Evolutionary conservation across 805 yeast species (phyloP), one percentile per base, ranked within the genome.

Genomic region (Cyberlindnera japonica): DNA sequence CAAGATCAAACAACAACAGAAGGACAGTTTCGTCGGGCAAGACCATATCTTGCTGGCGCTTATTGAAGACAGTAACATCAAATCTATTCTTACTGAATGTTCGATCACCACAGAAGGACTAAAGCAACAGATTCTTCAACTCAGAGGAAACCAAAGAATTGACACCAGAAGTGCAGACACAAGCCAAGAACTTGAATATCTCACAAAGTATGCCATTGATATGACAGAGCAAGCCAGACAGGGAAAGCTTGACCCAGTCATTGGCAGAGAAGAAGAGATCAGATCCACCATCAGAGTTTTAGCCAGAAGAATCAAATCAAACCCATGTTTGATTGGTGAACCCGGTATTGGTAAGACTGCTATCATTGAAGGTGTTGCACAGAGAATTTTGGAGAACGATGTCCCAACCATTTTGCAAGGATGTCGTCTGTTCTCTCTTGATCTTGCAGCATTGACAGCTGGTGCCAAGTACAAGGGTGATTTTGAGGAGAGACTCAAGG

Each of bases 321-420:
- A 93, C 61, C 96, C 98, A 13, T 93, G 95, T 55, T 68, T 93
- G 45, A 89, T 93, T 56, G 99, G 99, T 73, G 99, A 93, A 58
- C 96, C 99, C 30, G 99, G 99, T 79, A 97, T 93, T 39, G 99
- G 99, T 74, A 93, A 93, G 69, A 93, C 99, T 27, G 86, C 95
- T 22, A 91, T 93, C 54, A 96, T 93, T 38, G 99, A 93, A 68
- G 99, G 98, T 57, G 97, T 93, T 41, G 98, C 99, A 11, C 98
- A 91, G 66, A 77, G 99, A 67, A 88, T 93, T 48, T 80, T 93
- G 45, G 97, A 93, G 58, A 86, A 86, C 49, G 99, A 93, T 64
- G 96, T 93, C 13, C 99, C 99, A 31, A 76, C 80, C 19, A 87
- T 91, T 48, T 71, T 93, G 50, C 84, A 85, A 45, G 79, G 79